These are phyloP conservation scores for Calonectria multiphialidica DNA, from an alignment of 2,329 filamentous ascomycete species.

Conservation along the genomic window DNA sequence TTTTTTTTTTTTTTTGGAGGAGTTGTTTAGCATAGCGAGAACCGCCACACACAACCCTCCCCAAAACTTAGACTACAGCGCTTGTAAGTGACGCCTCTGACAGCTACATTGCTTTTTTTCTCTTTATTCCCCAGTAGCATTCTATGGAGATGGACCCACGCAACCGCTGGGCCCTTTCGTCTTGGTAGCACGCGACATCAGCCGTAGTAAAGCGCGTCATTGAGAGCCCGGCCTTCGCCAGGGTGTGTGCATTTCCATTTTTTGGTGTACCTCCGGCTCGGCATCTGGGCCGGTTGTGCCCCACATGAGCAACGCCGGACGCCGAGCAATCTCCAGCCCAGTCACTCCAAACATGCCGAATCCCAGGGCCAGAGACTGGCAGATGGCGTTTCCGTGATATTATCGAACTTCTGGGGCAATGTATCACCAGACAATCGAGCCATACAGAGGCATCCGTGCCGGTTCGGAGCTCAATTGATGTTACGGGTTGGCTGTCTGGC, in stretches of 20 bases:
- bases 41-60: background rate
- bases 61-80: background rate
- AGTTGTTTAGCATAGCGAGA: constrained; percentile 3
- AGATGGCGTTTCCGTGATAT: background rate
- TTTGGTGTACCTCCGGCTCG: background rate
- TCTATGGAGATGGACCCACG: background rate
- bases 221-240: background rate
- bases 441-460: background rate
- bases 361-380: background rate
- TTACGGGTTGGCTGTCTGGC: background rate
- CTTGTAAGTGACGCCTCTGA: background rate
- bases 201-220: background rate
- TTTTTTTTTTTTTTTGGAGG: constrained; percentile 3
- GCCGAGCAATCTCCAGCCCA: constrained; percentile 25
- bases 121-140: background rate
- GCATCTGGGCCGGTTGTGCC: constrained; percentile 4
- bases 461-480: background rate
- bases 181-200: background rate
- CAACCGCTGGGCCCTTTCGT: background rate
- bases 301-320: constrained; percentile 21
- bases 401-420: too few species aligned
- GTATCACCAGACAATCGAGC: background rate
- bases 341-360: constrained; percentile 6
- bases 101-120: background rate
- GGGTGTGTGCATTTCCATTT: background rate